phyloP scores from a whole-genome alignment of 1,284 basidiomycete genomes.

The Ceratobasidium sp. region DNA sequence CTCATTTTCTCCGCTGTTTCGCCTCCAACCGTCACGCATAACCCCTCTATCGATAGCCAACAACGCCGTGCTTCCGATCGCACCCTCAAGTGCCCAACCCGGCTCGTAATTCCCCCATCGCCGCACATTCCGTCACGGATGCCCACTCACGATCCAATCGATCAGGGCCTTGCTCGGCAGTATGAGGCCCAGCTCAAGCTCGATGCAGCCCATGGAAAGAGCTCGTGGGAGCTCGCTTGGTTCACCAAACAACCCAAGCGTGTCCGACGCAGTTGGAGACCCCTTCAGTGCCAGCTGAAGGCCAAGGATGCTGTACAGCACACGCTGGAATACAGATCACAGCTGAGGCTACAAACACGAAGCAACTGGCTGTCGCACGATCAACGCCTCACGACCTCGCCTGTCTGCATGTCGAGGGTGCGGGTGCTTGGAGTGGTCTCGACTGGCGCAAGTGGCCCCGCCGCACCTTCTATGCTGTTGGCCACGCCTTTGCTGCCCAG shows the following conservation, averaged over 20 bases:
- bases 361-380: background rate
- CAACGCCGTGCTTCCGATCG: too few relatives aligned
- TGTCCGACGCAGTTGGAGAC: background rate
- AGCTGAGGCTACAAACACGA: background rate
- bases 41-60: too few relatives aligned
- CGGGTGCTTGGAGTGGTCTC: background rate
- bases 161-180: background rate
- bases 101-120: too few relatives aligned
- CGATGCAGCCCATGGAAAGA: background rate
- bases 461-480: too few relatives aligned
- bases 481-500: too few relatives aligned
- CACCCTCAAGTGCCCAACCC: too few relatives aligned
- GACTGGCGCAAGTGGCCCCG: background rate
- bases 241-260: background rate
- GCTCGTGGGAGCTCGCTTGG: background rate
- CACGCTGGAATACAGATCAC: background rate
- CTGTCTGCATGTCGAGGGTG: background rate
- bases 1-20: too few relatives aligned
- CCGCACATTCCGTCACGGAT: too few relatives aligned
- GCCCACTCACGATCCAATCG: background rate
- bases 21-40: too few relatives aligned
- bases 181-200: background rate
- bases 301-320: background rate
- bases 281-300: background rate
- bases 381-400: background rate